Evolutionary conservation across 2,329 filamentous ascomycete genomes (phyloP), one percentile per base, ranked within the genome.

Genomic region (Aspergillus fumigatus): DNA sequence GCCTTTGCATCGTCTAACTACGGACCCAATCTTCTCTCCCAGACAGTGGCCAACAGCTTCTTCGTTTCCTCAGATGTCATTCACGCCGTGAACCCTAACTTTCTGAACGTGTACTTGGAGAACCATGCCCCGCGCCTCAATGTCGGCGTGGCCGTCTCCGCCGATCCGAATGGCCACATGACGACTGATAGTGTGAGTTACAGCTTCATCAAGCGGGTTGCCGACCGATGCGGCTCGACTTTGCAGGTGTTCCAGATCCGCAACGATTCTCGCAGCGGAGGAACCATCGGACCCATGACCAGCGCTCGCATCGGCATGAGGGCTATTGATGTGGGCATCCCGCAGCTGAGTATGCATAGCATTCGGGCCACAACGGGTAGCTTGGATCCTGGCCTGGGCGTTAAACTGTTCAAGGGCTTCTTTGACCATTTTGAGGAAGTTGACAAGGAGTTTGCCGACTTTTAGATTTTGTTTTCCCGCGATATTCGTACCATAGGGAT

Each of bases 51-150:
- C 48, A 90, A 90, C 73, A 95, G 89, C 19, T 97, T 97, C 83
- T 82, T 97, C 60, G 83, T 97, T 56, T 95, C 90, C 1, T 90
- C 90, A 25, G 94, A 99, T 70, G 94, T 99, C 55, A 94, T 88
- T 4, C 94, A 97, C 75, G 91, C 93, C 43, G 89, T 92, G 8
- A 93, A 97, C 77, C 94, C 94, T 57, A 97, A 97, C 79, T 99
- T 97, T 79, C 78, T 91, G 0, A 82, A 82, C 62, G 85, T 84
- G 27, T 97, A 97, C 76, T 86, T 97, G 19, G 83, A 89, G 55
- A 88, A 90, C 66, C 94, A 99, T 76, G 82, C 90, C 2, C 93
- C 94, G 1, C 84, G 89, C 57, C 84, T 99, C 53, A 99, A 99
- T 72, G 85, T 94, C 32, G 94, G 94, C 38, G 82, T 97, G 32